Evolutionary conservation across 176 grass and related monocot species (phyloP).

Genomic region (Phragmites australis): DNA sequence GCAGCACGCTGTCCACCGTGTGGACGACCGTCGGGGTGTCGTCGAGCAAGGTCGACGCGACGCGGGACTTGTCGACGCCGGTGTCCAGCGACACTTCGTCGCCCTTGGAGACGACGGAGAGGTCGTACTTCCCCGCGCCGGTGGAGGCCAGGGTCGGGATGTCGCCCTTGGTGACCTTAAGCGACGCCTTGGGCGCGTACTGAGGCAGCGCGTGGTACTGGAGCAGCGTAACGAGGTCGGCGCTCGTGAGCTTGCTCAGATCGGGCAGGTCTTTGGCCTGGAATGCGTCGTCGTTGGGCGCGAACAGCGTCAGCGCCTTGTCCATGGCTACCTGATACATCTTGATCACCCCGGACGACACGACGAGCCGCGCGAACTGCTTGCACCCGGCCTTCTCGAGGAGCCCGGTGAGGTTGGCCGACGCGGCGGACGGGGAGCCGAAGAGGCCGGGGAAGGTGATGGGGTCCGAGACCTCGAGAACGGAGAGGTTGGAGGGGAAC

Average conservation of each 20-base stretch:
- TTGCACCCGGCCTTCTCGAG: slow-evolving; percentile 98
- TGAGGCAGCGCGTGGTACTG: slow-evolving; percentile 91
- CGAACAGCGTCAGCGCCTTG: slow-evolving; percentile 87
- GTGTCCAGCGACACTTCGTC: slow-evolving; percentile 88
- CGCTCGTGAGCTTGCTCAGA: slow-evolving; percentile 67
- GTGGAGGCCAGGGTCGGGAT: slow-evolving; percentile 75
- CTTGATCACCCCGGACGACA: slow-evolving; percentile 74
- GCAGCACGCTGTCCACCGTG: slow-evolving; percentile 74
- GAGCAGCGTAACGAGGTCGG: slow-evolving; percentile 80
- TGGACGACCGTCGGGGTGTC: slow-evolving; percentile 68
- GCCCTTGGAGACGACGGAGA: slow-evolving; percentile 69
- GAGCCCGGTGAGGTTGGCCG: slow-evolving; percentile 72
- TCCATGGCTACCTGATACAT: slow-evolving; percentile 86
- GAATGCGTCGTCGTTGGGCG: slow-evolving; percentile 94
- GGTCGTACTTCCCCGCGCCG: slow-evolving; percentile 73
- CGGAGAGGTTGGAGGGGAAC: slow-evolving; percentile 87
- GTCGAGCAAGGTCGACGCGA: slow-evolving; percentile 85
- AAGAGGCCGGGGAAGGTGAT: slow-evolving; percentile 88
- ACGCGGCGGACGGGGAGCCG: slow-evolving; percentile 49
- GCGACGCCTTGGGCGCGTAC: slow-evolving; percentile 89
- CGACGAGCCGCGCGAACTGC: slow-evolving; percentile 69
- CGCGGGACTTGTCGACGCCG: slow-evolving; percentile 76
- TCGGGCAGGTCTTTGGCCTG: slow-evolving; percentile 68
- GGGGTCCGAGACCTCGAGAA: slow-evolving; percentile 80
- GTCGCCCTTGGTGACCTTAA: slow-evolving; percentile 63